phyloP scores from a whole-genome alignment of 225 moss, liverwort and hornwort genomes.

The Pleurozium schreberi region DNA sequence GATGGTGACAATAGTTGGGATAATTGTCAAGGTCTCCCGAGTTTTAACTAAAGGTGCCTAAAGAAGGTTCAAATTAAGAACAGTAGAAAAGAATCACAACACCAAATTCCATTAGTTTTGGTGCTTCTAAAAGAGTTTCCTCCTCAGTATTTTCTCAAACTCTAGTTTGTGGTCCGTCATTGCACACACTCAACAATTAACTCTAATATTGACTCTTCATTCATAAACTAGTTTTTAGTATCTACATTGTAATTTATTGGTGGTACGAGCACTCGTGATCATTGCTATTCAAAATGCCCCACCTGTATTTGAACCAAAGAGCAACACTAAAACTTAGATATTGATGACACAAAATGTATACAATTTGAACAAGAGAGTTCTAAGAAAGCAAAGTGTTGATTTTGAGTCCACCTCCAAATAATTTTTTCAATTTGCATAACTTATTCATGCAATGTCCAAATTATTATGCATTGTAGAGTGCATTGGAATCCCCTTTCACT shows the following conservation, averaged over 20 bases:
- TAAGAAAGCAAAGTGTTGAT: background rate
- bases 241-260: fast-evolving
- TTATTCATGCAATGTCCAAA: background rate
- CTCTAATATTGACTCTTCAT: background rate
- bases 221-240: background rate
- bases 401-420: background rate
- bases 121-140: too few relatives aligned
- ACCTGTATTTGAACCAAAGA: background rate
- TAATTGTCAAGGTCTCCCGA: too few relatives aligned
- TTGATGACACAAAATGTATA: background rate
- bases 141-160: too few relatives aligned
- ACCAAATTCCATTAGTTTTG: too few relatives aligned
- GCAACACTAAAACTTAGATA: background rate
- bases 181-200: background rate
- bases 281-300: background rate
- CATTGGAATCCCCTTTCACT: background rate
- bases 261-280: background rate
- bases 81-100: too few relatives aligned
- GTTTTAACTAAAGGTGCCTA: too few relatives aligned
- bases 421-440: background rate
- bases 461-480: background rate
- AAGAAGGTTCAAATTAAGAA: too few relatives aligned
- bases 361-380: background rate
- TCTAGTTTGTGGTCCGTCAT: too few relatives aligned
- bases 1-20: background rate